phyloP scores from a whole-genome alignment of 2,329 filamentous ascomycete species.

The Aspergillus terreus region DNA sequence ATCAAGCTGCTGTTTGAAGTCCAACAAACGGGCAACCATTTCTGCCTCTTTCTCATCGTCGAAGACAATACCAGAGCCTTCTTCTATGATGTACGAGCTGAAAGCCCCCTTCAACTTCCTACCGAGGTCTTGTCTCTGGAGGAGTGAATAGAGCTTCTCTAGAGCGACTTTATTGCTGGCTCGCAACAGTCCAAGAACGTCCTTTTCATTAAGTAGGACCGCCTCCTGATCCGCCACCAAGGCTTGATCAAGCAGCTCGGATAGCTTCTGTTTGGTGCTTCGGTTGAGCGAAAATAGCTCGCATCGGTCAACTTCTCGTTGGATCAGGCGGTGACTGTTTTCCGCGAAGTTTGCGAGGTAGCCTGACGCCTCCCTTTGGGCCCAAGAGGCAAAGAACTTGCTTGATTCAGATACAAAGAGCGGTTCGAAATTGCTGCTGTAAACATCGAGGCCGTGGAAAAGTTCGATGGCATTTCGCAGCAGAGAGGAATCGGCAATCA shows the following conservation, averaged over 20 bases:
- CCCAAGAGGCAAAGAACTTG: conserved; percentile 66
- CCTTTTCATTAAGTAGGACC: conserved; percentile 62
- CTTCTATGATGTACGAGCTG: conserved; percentile 70
- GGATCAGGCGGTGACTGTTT: conserved; percentile 65
- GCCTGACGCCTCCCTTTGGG: conserved; percentile 59
- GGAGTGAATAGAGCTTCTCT: conserved; percentile 71
- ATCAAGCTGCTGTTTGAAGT: conserved; percentile 76
- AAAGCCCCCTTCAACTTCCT: conserved; percentile 69
- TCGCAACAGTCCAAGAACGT: conserved; percentile 70
- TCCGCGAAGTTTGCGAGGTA: conserved; percentile 73
- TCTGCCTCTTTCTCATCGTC: conserved; percentile 74
- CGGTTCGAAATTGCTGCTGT: conserved; percentile 75
- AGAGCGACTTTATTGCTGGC: conserved; percentile 67
- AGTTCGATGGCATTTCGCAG: conserved; percentile 74
- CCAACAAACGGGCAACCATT: conserved; percentile 80
- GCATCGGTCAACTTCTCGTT: conserved; percentile 70
- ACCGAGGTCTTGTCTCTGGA: conserved; percentile 69
- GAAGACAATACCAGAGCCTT: conserved; percentile 74
- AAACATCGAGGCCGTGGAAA: conserved; percentile 80
- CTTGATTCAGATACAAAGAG: conserved; percentile 66
- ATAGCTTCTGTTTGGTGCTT: conserved; percentile 73
- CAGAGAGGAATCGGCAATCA: conserved; percentile 58
- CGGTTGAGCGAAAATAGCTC: conserved; percentile 78
- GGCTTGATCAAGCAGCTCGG: conserved; percentile 67
- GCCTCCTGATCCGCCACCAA: conserved; percentile 66